phyloP scores from a whole-genome alignment of 768 basidiomycete genomes.

The Cystobasidiopsis lactophilus region DNA sequence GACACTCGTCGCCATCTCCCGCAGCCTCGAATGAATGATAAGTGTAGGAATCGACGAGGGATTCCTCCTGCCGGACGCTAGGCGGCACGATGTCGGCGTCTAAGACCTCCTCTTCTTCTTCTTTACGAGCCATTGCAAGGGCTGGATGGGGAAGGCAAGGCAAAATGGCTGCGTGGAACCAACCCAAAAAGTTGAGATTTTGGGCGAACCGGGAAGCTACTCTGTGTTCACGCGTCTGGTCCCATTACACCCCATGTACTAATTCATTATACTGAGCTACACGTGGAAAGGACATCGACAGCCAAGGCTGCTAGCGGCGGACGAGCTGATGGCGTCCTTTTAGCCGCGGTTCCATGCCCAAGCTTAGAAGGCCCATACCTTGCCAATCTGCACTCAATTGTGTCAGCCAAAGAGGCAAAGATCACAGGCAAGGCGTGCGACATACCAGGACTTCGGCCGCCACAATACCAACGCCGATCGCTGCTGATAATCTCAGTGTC shows the following conservation, averaged over 20 bases:
- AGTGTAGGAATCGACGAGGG: conserved; percentile 19
- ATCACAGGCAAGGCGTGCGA: too few relatives aligned
- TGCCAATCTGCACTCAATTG: too few relatives aligned
- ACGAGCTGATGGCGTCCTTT: too few relatives aligned
- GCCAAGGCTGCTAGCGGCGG: too few relatives aligned
- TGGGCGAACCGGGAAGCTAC: background rate
- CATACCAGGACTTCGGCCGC: background rate
- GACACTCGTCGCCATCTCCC: conserved; percentile 26
- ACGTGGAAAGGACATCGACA: background rate
- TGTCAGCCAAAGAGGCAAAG: too few relatives aligned
- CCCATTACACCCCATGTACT: background rate
- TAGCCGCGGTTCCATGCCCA: too few relatives aligned
- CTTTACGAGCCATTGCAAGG: background rate
- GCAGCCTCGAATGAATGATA: conserved; percentile 18
- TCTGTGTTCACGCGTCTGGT: background rate
- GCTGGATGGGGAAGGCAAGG: background rate
- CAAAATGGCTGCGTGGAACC: background rate
- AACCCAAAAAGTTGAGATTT: background rate
- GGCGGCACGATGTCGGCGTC: conserved; percentile 2
- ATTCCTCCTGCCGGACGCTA: conserved; percentile 4
- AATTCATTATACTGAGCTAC: background rate
- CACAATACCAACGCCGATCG: background rate
- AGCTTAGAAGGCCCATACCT: too few relatives aligned
- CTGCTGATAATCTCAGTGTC: background rate
- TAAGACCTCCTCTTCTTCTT: background rate